Evolutionary conservation across 1,139 yeast species (phyloP), one percentile per base, ranked within the genome.

Genomic region (Scheffersomyces lignicola): DNA sequence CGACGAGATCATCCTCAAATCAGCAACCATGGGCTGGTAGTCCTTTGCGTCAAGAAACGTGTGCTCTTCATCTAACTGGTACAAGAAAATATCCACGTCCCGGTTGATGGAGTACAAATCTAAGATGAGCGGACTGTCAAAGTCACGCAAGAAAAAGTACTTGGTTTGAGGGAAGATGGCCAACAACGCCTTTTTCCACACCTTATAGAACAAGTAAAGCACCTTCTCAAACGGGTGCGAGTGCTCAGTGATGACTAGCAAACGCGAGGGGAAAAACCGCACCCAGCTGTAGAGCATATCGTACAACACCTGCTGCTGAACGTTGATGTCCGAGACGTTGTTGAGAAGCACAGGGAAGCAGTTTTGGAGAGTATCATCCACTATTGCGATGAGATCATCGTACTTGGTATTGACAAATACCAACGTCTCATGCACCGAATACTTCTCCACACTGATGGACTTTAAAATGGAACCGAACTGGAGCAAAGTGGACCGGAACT

Each of bases 151-250:
- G 35, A 64, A 68, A 44, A 63, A 66, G 41, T 59, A 69, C 39
- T 64, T 67, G 7, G 66, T 60, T 39, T 69, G 76, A 1, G 76
- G 76, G 18, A 60, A 52, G 11, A 68, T 48, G 0, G 71, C 68
- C 44, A 52, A 66, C 12, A 68, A 44, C 1, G 62, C 51, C 40
- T 65, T 67, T 37, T 62, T 64, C 39, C 65, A 54, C 9, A 58
- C 54, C 39, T 62, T 61, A 51, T 52, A 65, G 42, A 62, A 67
- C 7, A 69, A 46, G 38, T 58, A 64, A 12, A 69, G 38, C 9
- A 66, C 42, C 35, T 58, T 58, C 33, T 63, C 68, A 15, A 63
- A 38, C 2, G 72, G 63, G 33, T 62, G 60, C 18, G 58, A 43
- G 1, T 46, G 38, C 3, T 44, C 32, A 14, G 51, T 48, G 7